phyloP scores from a whole-genome alignment of 169 alveolate species.

The Plasmodium ovale region DNA sequence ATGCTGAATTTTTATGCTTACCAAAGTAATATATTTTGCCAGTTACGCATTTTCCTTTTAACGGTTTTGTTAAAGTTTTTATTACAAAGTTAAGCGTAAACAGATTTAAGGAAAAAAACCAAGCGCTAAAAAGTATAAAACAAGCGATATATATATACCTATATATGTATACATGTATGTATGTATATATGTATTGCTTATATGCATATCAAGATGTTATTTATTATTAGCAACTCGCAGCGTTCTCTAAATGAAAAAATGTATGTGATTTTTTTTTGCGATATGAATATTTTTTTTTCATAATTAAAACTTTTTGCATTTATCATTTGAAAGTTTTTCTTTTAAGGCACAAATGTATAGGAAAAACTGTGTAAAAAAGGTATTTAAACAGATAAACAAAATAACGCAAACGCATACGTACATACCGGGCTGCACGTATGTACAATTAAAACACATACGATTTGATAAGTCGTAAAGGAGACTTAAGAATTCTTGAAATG shows the following conservation, averaged over 20 bases:
- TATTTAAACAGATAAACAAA: no score
- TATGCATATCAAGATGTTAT: neutral
- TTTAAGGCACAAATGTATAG: neutral
- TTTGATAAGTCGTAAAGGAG: no score
- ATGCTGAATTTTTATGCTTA: neutral
- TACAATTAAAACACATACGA: neutral
- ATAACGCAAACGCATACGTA: neutral
- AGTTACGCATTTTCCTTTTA: no score
- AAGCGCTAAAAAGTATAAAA: neutral
- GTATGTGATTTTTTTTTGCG: neutral
- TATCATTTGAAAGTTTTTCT: neutral
- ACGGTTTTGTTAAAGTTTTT: no score
- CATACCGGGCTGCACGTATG: neutral
- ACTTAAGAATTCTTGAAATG: neutral
- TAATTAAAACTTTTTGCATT: slow-evolving; percentile 6
- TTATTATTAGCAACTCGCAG: neutral
- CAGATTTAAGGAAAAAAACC: neutral
- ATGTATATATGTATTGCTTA: no score
- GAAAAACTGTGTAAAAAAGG: neutral
- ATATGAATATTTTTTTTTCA: neutral
- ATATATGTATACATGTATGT: no score
- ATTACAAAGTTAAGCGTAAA: neutral
- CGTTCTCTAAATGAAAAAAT: slow-evolving; percentile 16
- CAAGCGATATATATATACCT: no score
- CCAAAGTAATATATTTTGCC: no score